A percentile compares a stretch with the other conserved stretches of the same genome.
Conservation (phyloP, 768 basidiomycete species). For the Mycena belliarum region DNA sequence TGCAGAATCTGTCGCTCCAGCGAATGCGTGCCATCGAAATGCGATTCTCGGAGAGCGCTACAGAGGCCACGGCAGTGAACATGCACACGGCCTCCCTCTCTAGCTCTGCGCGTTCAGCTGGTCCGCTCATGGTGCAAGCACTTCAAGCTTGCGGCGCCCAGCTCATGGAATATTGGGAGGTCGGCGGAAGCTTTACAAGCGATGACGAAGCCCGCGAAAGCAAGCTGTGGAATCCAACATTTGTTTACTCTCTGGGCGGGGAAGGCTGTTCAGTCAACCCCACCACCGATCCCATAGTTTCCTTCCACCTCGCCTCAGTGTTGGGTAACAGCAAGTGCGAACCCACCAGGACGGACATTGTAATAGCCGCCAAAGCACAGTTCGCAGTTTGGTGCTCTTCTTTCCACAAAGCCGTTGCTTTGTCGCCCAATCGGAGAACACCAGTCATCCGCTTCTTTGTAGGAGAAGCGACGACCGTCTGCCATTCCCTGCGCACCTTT, state of each 20-base stretch:
- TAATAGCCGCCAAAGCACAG: background rate
- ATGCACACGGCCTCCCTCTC: background rate
- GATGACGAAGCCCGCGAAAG: conserved; percentile 19
- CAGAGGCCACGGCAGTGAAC: background rate
- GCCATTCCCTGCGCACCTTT: conserved; percentile 35
- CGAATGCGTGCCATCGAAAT: conserved; percentile 26
- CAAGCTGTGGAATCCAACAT: conserved; percentile 45
- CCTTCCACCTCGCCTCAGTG: conserved; percentile 38
- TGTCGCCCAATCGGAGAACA: background rate
- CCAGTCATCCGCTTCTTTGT: conserved; percentile 39
- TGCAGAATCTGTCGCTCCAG: conserved; percentile 24
- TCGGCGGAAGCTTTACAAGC: conserved; percentile 37
- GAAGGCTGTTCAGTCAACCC: conserved; percentile 42
- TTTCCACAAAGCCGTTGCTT: conserved; percentile 15
- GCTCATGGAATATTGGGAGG: conserved; percentile 39
- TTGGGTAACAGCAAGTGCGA: conserved; percentile 11
- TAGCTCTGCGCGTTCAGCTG: conserved; percentile 34
- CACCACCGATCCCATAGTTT: conserved; percentile 40
- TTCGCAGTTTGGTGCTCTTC: conserved; percentile 24
- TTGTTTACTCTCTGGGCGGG: conserved; percentile 40
- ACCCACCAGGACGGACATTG: background rate
- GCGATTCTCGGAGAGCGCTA: background rate
- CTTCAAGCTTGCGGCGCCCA: conserved; percentile 20
- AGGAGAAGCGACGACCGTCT: conserved; percentile 42
- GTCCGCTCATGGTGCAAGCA: conserved; percentile 32